These are phyloP conservation scores for Dendryphion nanum DNA, from an alignment of 2,329 filamentous ascomycete genomes.

Conservation along the genomic window DNA sequence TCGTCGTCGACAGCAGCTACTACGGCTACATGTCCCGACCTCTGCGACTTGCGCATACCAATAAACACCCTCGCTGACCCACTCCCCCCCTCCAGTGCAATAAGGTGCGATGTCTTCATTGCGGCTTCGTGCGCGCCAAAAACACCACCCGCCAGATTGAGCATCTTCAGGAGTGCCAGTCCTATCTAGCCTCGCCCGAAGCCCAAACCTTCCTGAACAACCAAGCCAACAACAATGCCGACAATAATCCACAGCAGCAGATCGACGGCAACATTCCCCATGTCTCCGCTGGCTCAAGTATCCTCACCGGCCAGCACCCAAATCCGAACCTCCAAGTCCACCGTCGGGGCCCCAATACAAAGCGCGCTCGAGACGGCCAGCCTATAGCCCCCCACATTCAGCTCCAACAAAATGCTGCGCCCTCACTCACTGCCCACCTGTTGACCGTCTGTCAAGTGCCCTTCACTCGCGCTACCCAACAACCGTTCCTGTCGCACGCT, in stretches of 20 bases:
- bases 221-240: constrained; percentile 9
- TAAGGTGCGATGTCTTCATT: constrained; percentile 50
- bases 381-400: constrained; percentile 31
- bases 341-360: constrained; percentile 43
- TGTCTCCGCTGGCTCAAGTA: constrained; percentile 25
- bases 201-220: constrained; percentile 36
- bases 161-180: constrained; percentile 47
- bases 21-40: too few species aligned
- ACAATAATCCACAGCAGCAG: constrained; percentile 7
- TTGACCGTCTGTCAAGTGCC: constrained; percentile 48
- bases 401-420: constrained; percentile 14
- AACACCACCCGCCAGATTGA: constrained; percentile 53
- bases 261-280: constrained; percentile 2
- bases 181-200: constrained; percentile 45
- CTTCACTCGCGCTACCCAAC: constrained; percentile 60
- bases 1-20: not conserved
- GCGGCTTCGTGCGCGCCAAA: constrained; percentile 51
- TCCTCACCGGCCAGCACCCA: constrained; percentile 47
- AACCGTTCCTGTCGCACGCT: constrained; percentile 64
- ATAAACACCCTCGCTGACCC: not conserved
- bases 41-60: not conserved
- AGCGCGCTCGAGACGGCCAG: constrained; percentile 38
- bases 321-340: constrained; percentile 50
- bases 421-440: constrained; percentile 59
- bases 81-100: constrained; percentile 39